Conservation (phyloP, 345 rosid genomes). For the Boechera retrofracta region DNA sequence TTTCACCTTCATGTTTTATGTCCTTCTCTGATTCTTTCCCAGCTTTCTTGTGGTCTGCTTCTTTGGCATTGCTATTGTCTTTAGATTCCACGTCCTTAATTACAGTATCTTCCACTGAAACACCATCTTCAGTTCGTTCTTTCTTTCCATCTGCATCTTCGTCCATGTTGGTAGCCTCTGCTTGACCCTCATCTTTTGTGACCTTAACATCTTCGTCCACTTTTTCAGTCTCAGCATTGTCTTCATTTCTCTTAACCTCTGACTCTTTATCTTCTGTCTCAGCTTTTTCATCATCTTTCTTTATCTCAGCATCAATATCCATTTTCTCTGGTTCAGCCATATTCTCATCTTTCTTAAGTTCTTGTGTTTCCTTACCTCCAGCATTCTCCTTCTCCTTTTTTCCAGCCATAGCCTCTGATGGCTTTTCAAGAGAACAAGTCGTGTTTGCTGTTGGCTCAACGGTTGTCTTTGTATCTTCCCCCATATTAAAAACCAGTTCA, state of each 20-base stretch:
- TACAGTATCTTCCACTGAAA: constrained; percentile 32
- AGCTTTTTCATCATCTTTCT: constrained; percentile 25
- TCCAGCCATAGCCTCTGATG: constrained; percentile 46
- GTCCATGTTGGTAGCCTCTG: constrained; percentile 26
- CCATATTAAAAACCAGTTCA: constrained; percentile 55
- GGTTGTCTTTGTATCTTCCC: constrained; percentile 57
- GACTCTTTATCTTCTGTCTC: constrained; percentile 7
- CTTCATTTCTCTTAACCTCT: constrained; percentile 32
- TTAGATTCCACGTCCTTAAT: constrained; percentile 25
- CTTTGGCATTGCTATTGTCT: constrained; percentile 34
- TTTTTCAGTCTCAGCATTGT: constrained; percentile 20
- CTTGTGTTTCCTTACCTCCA: constrained; percentile 31
- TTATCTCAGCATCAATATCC: constrained; percentile 38
- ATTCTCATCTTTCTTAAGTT: constrained; percentile 23
- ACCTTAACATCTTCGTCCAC: constrained; percentile 21
- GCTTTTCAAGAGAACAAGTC: constrained; percentile 45
- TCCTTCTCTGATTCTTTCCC: constrained; percentile 37
- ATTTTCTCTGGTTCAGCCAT: constrained; percentile 31
- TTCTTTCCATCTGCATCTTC: constrained; percentile 34
- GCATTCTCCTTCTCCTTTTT: constrained; percentile 27
- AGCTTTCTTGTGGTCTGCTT: constrained; percentile 30
- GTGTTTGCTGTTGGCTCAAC: constrained; percentile 56
- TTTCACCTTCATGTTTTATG: constrained; percentile 29
- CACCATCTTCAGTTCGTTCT: constrained; percentile 43
- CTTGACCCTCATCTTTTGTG: constrained; percentile 27